Evolutionary conservation across 2,329 filamentous ascomycete genomes (phyloP).

Genomic region (Trichoderma polysporum): DNA sequence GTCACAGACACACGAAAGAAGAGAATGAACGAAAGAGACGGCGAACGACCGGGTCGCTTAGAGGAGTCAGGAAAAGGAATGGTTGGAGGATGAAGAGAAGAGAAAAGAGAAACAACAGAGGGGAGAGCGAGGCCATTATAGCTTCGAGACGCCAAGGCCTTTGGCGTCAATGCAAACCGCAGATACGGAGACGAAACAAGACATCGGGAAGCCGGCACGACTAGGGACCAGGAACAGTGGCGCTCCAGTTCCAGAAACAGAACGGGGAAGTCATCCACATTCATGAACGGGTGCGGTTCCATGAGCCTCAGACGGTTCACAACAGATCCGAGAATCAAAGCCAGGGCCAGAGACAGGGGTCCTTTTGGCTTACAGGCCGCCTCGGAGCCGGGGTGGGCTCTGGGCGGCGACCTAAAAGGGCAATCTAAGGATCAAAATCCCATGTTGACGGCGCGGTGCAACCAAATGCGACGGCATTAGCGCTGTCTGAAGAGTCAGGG

Average conservation of each 20-base stretch:
- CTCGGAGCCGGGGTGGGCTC: neutral
- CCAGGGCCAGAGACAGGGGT: constrained; percentile 6
- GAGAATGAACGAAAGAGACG: constrained; percentile 27
- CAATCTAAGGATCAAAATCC: neutral
- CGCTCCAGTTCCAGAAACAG: constrained; percentile 16
- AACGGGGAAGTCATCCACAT: constrained; percentile 6
- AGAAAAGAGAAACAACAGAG: constrained; percentile 32
- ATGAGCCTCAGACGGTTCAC: constrained; percentile 14
- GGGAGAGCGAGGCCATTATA: constrained; percentile 28
- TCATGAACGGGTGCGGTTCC: neutral
- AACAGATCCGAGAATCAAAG: constrained; percentile 1
- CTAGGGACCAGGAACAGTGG: constrained; percentile 24
- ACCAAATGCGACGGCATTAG: constrained; percentile 10
- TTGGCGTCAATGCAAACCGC: constrained; percentile 37
- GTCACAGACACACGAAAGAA: constrained; percentile 40
- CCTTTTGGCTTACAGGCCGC: neutral
- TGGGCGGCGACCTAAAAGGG: neutral
- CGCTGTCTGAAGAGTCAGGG: constrained; percentile 10
- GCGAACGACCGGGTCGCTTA: constrained; percentile 19
- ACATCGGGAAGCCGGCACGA: constrained; percentile 29
- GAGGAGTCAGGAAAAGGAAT: constrained; percentile 33
- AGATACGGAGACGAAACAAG: constrained; percentile 34
- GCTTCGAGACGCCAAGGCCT: constrained; percentile 42
- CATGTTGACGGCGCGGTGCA: constrained; percentile 1
- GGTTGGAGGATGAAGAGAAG: constrained; percentile 34